These are phyloP conservation scores for Wickerhamomyces sp. DNA, from an alignment of 1,139 yeast species.

Conservation along the genomic window DNA sequence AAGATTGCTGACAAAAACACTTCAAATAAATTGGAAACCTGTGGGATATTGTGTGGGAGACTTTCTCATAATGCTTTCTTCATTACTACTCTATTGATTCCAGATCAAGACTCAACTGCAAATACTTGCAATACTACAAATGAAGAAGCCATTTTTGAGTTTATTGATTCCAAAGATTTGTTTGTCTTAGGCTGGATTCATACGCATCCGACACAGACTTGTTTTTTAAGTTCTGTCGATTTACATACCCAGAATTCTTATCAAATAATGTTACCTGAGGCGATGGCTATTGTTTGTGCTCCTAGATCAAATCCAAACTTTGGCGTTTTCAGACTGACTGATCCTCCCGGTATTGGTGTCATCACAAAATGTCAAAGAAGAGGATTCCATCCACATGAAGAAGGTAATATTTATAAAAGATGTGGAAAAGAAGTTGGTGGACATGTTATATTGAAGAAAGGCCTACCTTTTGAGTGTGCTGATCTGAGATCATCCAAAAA, in stretches of 20 bases:
- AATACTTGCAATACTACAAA: slow-evolving; percentile 54
- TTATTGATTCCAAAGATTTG: slow-evolving; percentile 45
- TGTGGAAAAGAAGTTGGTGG: slow-evolving; percentile 40
- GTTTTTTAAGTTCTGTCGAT: slow-evolving; percentile 57
- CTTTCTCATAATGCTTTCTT: slow-evolving; percentile 53
- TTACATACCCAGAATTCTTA: slow-evolving; percentile 59
- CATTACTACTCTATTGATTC: slow-evolving; percentile 52
- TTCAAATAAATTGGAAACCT: slow-evolving; percentile 46
- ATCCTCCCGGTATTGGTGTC: slow-evolving; percentile 53
- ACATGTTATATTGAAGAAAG: slow-evolving; percentile 41
- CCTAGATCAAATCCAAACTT: slow-evolving; percentile 43
- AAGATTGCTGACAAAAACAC: slow-evolving; percentile 44
- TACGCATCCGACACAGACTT: slow-evolving; percentile 63
- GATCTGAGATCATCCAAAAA: slow-evolving; percentile 33
- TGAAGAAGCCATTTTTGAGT: slow-evolving; percentile 50
- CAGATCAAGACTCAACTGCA: slow-evolving; percentile 52
- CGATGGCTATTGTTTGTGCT: slow-evolving; percentile 58
- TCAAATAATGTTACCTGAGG: slow-evolving; percentile 64
- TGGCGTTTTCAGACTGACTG: slow-evolving; percentile 54
- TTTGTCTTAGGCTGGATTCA: slow-evolving; percentile 66
- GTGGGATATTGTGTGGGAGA: slow-evolving; percentile 58
- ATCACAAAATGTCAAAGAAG: slow-evolving; percentile 41
- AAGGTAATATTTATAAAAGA: slow-evolving; percentile 39
- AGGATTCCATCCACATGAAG: slow-evolving; percentile 57
- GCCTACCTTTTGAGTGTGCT: slow-evolving; percentile 39